These are phyloP conservation scores for Diplodia intermedia DNA, from an alignment of 2,329 filamentous ascomycete genomes.

Conservation along the genomic window DNA sequence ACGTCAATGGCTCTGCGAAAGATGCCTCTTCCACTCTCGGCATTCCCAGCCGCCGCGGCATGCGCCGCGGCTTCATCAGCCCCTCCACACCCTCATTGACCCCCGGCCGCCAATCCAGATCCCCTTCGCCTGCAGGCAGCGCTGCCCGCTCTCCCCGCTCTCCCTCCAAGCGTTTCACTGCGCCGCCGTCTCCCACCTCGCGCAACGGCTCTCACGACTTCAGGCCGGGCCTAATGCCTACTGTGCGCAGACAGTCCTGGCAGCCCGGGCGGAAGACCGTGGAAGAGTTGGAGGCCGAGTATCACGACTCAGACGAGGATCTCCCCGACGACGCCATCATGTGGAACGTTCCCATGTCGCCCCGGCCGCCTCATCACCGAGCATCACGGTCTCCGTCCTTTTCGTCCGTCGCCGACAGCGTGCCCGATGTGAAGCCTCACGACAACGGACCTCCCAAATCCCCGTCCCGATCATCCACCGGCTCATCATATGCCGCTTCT, in stretches of 20 bases:
- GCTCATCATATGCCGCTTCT: conserved; percentile 21
- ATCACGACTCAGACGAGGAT: conserved; percentile 76
- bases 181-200: conserved; percentile 35
- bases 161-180: conserved; percentile 35
- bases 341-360: conserved; percentile 83
- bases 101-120: conserved; percentile 45
- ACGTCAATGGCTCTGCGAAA: conserved; percentile 40
- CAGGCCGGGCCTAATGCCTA: conserved; percentile 39
- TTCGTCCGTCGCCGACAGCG: conserved; percentile 39
- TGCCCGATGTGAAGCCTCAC: conserved; percentile 36
- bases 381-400: conserved; percentile 41
- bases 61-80: conserved; percentile 52
- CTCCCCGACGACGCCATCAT: conserved; percentile 80
- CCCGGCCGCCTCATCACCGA: conserved; percentile 53
- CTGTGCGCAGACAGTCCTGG: conserved; percentile 64
- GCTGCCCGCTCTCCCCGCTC: conserved; percentile 41
- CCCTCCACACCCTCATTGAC: conserved; percentile 44
- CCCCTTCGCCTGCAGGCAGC: conserved; percentile 43
- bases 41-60: conserved; percentile 46
- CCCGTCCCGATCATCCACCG: conserved; percentile 25
- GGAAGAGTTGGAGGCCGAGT: conserved; percentile 76
- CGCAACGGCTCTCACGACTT: conserved; percentile 44
- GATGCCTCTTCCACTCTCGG: conserved; percentile 41
- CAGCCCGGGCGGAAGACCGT: conserved; percentile 73
- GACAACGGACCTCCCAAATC: conserved; percentile 36